Percentiles rank a stretch among this genome's conserved stretches.
Evolutionary conservation across 495 filamentous ascomycete genomes (phyloP).

Genomic region (Talaromyces adpressus): DNA sequence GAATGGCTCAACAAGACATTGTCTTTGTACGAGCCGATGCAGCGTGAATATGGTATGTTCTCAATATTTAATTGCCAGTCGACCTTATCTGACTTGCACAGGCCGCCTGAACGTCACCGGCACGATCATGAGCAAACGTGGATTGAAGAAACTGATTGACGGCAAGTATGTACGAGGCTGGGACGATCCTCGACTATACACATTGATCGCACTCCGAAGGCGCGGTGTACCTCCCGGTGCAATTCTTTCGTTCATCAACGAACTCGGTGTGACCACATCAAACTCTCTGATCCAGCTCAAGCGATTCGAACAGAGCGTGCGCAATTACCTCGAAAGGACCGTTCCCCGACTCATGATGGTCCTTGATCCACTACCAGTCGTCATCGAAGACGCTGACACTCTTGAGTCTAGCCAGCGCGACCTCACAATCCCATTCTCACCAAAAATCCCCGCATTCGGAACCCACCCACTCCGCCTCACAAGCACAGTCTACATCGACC

Average conservation of each 20-base stretch:
- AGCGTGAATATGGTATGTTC: constrained; percentile 53
- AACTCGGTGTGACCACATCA: constrained; percentile 78
- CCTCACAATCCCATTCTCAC: constrained; percentile 63
- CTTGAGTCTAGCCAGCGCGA: constrained; percentile 31
- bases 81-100: constrained; percentile 25
- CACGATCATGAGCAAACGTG: constrained; percentile 77
- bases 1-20: constrained; percentile 80
- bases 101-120: constrained; percentile 76
- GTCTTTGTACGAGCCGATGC: constrained; percentile 77
- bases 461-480: constrained; percentile 42
- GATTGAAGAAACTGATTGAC: constrained; percentile 69
- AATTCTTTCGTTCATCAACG: constrained; percentile 79
- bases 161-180: constrained; percentile 68
- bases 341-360: constrained; percentile 82
- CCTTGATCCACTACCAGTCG: constrained; percentile 61
- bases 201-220: constrained; percentile 74
- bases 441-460: constrained; percentile 63
- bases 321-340: constrained; percentile 72
- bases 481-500: constrained; percentile 86
- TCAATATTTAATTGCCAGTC: not conserved
- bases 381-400: constrained; percentile 58
- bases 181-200: constrained; percentile 88
- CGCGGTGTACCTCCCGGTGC: constrained; percentile 82
- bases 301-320: constrained; percentile 72
- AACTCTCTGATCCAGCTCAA: constrained; percentile 63